A percentile compares a stretch with the other conserved stretches of the same genome.
Conservation (phyloP, 208 protist genomes). For the Trypanosoma scelopori region DNA sequence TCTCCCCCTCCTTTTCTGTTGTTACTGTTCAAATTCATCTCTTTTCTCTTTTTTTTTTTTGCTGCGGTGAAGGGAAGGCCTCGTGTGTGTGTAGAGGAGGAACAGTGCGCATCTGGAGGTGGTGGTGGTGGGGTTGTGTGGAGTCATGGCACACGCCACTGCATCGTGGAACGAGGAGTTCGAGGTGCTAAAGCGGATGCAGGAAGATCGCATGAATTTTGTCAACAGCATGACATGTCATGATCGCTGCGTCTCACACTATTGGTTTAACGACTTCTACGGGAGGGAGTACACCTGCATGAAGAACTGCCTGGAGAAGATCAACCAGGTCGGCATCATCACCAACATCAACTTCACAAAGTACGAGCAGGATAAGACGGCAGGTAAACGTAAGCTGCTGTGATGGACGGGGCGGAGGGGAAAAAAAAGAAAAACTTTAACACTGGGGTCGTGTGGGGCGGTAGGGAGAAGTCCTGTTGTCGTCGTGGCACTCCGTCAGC, state of each 20-base stretch:
- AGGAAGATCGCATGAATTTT: conserved; percentile 88
- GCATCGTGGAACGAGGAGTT: conserved; percentile 79
- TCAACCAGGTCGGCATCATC: conserved; percentile 81
- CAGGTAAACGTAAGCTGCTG: conserved; percentile 6
- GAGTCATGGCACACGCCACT: conserved; percentile 29
- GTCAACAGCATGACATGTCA: conserved; percentile 69
- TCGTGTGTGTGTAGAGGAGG: not conserved
- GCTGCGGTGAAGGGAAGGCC: not conserved
- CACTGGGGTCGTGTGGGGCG: too few relatives aligned
- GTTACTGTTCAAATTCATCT: not conserved
- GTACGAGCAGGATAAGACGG: conserved; percentile 59
- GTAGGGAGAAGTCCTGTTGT: not conserved
- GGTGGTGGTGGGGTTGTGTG: not conserved
- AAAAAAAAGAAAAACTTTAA: not conserved
- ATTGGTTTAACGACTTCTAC: conserved; percentile 84
- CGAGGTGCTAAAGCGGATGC: conserved; percentile 78
- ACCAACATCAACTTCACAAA: conserved; percentile 85
- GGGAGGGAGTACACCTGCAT: conserved; percentile 76
- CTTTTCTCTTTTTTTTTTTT: conserved; percentile 19
- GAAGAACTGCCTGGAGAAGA: conserved; percentile 88
- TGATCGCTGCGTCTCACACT: conserved; percentile 77
- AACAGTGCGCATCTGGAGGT: not conserved
- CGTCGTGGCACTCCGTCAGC: not conserved
- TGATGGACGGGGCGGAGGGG: not conserved
- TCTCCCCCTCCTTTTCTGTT: conserved; percentile 9